These are phyloP conservation scores for Hsuehochloa calcarea DNA, from an alignment of 176 grass and related monocot genomes.

Conservation along the genomic window DNA sequence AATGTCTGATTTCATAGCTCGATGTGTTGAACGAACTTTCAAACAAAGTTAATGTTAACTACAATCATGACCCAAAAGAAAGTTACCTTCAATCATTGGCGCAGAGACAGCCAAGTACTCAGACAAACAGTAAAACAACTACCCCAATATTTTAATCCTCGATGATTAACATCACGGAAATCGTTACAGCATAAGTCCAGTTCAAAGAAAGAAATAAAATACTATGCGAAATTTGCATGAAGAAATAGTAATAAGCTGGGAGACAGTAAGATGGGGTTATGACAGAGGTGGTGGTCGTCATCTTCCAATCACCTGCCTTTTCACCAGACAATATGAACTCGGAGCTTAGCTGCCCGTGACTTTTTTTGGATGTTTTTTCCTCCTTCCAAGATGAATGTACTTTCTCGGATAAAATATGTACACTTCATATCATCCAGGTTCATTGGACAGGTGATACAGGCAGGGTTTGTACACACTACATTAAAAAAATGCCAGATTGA, in stretches of 20 bases:
- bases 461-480: neutral
- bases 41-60: neutral
- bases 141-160: neutral
- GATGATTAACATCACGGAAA: neutral
- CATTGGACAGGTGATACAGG: neutral
- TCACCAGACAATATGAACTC: neutral
- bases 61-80: neutral
- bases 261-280: neutral
- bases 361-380: neutral
- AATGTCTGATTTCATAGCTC: too few relatives aligned
- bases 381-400: neutral
- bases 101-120: neutral
- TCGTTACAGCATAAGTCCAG: neutral
- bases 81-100: neutral
- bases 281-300: neutral
- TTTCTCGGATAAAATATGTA: slow-evolving; percentile 1
- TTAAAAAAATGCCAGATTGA: neutral
- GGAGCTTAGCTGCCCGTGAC: slow-evolving; percentile 34
- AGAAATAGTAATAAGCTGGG: neutral
- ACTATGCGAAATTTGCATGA: neutral
- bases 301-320: neutral
- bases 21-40: too few relatives aligned
- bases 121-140: neutral
- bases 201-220: neutral
- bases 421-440: neutral